phyloP scores from a whole-genome alignment of 1,139 yeast species.

The Yamadazyma friedrichii region DNA sequence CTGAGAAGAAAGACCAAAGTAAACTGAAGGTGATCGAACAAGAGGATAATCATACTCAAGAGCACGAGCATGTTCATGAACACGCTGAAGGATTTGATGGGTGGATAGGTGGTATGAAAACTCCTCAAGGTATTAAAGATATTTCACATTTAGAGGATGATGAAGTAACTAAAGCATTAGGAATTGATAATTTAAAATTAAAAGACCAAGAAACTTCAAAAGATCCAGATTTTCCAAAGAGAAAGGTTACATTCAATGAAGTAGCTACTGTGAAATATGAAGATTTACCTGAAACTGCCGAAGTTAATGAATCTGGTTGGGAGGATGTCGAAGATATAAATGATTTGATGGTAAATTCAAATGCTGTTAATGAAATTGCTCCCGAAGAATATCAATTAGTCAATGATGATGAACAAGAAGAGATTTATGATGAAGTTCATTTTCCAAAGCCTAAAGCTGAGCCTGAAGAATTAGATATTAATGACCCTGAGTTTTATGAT shows the following conservation, averaged over 20 bases:
- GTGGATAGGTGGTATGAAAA: constrained; percentile 68
- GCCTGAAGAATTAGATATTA: constrained; percentile 48
- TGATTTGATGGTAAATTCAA: constrained; percentile 24
- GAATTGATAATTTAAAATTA: constrained; percentile 17
- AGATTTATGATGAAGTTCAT: constrained; percentile 43
- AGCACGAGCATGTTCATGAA: constrained; percentile 27
- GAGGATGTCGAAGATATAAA: constrained; percentile 40
- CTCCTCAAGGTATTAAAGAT: constrained; percentile 32
- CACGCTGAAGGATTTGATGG: constrained; percentile 69
- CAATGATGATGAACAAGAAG: constrained; percentile 29
- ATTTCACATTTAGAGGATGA: constrained; percentile 35
- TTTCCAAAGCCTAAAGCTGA: constrained; percentile 51
- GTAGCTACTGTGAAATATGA: constrained; percentile 43
- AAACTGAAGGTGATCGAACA: constrained; percentile 8
- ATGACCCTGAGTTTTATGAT: constrained; percentile 76
- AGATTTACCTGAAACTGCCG: constrained; percentile 25
- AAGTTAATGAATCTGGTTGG: constrained; percentile 41
- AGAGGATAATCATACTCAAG: no score
- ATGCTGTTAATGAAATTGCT: constrained; percentile 19
- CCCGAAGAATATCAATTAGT: constrained; percentile 46
- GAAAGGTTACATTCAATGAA: constrained; percentile 40
- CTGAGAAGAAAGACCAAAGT: constrained; percentile 25
- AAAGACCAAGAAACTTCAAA: background rate
- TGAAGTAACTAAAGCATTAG: constrained; percentile 42
- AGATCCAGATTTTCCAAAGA: constrained; percentile 6